Base-by-base conservation (phyloP, 768 basidiomycete species). In the Pulveroboletus sp. region DNA sequence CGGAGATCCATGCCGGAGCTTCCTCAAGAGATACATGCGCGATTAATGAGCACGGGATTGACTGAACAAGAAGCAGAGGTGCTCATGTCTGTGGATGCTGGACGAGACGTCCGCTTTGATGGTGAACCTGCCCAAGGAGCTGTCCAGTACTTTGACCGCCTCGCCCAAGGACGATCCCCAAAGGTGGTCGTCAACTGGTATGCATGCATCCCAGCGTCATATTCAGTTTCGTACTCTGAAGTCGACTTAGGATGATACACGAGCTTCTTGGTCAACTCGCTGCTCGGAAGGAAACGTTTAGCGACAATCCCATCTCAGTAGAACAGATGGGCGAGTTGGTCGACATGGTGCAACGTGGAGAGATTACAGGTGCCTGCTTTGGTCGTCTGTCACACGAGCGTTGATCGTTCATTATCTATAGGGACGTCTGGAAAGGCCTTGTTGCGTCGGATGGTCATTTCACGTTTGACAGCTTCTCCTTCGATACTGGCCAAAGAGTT, bases 121-220 rank as follows among this genome's bases (percentile, higher is more conserved):
- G 86, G 86, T 1, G 76, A 71, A 53, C 62, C 67, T 1, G 67
- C 69, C 9, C 57, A 56, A 9, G 79, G 82, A 6, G 88, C 83
- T 1, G 76, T 95, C 4, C 70, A 74, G 4, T 98, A 89, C 68
- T 98, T 96, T 61, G 90, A 96, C 60, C 69, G 55, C n/a, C 68
- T 92, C 37, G 70, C 77, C 0, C 50, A 64, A 27, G 72, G 70
- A 10, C 71, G 86, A 44, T 77, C 86, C 50, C 81, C 89, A 1
- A 87, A 84, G 59, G 68, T 76, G 5, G 89, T 84, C 14, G 77
- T 86, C 15, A 97, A 97, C 63, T 98, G 93, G 95, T 93, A 49
- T 53, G 79, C 63, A 28, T 28, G 38, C 13, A 18, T 14, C 27
- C 26, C 13, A 13, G 9, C 15, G 7, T 5, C 11, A 39, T 11